phyloP scores from a whole-genome alignment of 2,329 filamentous ascomycete species.

The Colletotrichum tabaci region DNA sequence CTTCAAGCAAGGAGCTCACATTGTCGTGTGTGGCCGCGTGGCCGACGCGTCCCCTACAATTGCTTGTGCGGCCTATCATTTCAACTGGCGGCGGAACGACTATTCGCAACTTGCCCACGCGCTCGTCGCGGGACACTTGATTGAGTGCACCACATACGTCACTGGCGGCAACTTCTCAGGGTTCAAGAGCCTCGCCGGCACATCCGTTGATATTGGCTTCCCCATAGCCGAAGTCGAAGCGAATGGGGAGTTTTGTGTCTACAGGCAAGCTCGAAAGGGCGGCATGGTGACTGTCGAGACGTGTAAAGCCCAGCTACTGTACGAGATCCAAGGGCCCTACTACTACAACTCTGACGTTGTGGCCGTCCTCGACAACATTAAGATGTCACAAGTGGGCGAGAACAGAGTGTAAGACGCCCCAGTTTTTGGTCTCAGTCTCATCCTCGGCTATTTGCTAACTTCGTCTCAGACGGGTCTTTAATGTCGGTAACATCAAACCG shows the following conservation, averaged over 20 bases:
- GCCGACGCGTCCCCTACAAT: slow-evolving; percentile 65
- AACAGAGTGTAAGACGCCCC: slow-evolving; percentile 43
- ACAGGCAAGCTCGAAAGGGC: slow-evolving; percentile 46
- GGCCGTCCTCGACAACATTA: slow-evolving; percentile 54
- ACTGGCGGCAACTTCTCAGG: slow-evolving; percentile 68
- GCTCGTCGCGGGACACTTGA: slow-evolving; percentile 63
- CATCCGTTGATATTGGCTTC: slow-evolving; percentile 56
- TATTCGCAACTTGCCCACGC: slow-evolving; percentile 63
- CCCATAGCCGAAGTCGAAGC: slow-evolving; percentile 64
- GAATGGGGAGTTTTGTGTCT: slow-evolving; percentile 60
- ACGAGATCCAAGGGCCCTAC: slow-evolving; percentile 61
- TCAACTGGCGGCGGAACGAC: slow-evolving; percentile 60
- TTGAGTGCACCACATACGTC: slow-evolving; percentile 66
- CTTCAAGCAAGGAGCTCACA: slow-evolving; percentile 58
- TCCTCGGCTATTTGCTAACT: not conserved
- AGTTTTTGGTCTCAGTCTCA: no score
- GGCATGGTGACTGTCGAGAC: slow-evolving; percentile 54
- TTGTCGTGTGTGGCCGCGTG: slow-evolving; percentile 60
- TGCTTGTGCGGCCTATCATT: slow-evolving; percentile 66
- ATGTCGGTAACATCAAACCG: slow-evolving; percentile 48
- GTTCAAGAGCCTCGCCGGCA: slow-evolving; percentile 49
- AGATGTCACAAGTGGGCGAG: slow-evolving; percentile 62
- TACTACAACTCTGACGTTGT: slow-evolving; percentile 63
- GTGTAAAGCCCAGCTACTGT: slow-evolving; percentile 57
- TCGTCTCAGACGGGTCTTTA: slow-evolving; percentile 28